A percentile compares a stretch with the other conserved stretches of the same genome.
phyloP scores from a whole-genome alignment of 345 rosid genomes.

The Populus tremula region DNA sequence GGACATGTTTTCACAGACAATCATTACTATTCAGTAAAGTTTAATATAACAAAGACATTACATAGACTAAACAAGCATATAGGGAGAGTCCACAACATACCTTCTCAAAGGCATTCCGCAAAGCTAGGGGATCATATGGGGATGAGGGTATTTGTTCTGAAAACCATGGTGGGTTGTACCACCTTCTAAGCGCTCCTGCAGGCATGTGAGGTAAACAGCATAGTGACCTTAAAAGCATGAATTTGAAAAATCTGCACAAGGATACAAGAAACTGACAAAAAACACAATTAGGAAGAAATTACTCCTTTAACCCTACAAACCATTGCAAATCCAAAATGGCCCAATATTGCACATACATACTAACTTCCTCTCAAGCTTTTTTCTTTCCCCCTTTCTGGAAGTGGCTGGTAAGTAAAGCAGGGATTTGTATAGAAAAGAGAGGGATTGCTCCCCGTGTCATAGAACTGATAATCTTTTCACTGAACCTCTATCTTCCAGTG shows the following conservation, averaged over 20 bases:
- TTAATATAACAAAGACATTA: neutral
- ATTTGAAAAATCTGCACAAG: neutral
- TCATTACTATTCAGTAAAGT: neutral
- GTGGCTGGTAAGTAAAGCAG: neutral
- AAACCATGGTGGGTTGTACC: slow-evolving; percentile 79
- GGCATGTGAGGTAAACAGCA: slow-evolving; percentile 8
- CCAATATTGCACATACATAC: neutral
- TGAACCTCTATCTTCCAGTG: neutral
- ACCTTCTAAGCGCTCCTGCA: slow-evolving; percentile 69
- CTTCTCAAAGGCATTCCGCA: slow-evolving; percentile 68
- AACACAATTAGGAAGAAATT: neutral
- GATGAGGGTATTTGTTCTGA: slow-evolving; percentile 64
- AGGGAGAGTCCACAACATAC: slow-evolving; percentile 29
- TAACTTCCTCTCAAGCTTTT: neutral
- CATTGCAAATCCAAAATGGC: neutral
- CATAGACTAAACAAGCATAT: neutral
- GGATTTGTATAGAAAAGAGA: neutral
- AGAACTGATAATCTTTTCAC: neutral
- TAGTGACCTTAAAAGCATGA: neutral
- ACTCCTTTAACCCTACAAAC: neutral
- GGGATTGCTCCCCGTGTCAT: neutral
- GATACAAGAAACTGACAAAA: neutral
- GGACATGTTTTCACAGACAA: neutral
- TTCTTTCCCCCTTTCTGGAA: neutral
- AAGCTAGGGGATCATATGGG: slow-evolving; percentile 52